Percentiles rank a stretch among this genome's conserved stretches.
These are phyloP conservation scores for Rhodotorula graminis DNA, from an alignment of 768 basidiomycete genomes.

Conservation along the genomic window DNA sequence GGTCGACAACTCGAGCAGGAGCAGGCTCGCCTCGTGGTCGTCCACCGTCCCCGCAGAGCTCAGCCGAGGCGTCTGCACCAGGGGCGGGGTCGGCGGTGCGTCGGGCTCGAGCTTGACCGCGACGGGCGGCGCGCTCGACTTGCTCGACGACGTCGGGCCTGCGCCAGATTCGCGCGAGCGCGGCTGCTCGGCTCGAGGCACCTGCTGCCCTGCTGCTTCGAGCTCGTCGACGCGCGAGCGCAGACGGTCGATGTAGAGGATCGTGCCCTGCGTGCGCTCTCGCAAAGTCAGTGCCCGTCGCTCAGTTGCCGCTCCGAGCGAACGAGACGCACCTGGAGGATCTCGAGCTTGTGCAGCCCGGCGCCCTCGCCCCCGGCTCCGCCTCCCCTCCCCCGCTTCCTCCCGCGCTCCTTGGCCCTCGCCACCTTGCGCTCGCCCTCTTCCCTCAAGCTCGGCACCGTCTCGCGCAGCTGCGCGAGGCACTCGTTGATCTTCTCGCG, in stretches of 20 bases:
- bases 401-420: slow-evolving; percentile 31
- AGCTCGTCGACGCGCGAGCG: slow-evolving; percentile 11
- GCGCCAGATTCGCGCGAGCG: not conserved
- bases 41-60: not conserved
- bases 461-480: slow-evolving; percentile 64
- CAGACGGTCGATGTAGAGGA: slow-evolving; percentile 24
- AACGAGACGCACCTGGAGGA: slow-evolving; percentile 23
- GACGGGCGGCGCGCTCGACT: not conserved
- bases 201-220: not conserved
- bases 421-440: slow-evolving; percentile 30
- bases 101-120: not conserved
- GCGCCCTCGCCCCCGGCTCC: slow-evolving; percentile 3
- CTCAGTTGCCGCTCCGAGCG: not conserved
- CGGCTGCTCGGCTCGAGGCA: not conserved
- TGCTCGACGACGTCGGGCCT: no score
- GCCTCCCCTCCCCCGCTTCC: slow-evolving; percentile 21
- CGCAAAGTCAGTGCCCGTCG: not conserved
- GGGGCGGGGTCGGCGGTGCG: not conserved
- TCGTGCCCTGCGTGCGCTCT: slow-evolving; percentile 12
- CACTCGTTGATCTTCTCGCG: slow-evolving; percentile 95
- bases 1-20: slow-evolving; percentile 24
- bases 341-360: slow-evolving; percentile 40
- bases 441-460: slow-evolving; percentile 57
- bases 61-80: not conserved
- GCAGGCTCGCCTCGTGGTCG: slow-evolving; percentile 12